Evolutionary conservation across 805 yeast species (phyloP).

Genomic region (Teunomyces panamensis): DNA sequence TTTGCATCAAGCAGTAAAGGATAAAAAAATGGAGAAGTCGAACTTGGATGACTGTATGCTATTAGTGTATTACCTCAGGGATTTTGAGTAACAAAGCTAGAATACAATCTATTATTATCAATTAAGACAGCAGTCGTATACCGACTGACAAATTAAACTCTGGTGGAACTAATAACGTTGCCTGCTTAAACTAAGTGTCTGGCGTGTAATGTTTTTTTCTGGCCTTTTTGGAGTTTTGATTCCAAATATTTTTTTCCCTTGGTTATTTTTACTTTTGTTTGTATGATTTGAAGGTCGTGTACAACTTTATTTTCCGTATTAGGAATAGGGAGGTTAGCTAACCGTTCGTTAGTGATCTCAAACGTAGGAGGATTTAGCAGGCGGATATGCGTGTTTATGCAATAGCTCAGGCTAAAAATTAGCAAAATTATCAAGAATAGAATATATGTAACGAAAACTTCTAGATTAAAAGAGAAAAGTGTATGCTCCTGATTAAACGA

Average conservation of each 20-base stretch:
- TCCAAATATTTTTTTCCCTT: constrained; percentile 1
- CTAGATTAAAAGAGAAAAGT: too few species aligned
- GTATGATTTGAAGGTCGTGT: constrained; percentile 1
- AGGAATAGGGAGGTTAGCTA: constrained; percentile 2
- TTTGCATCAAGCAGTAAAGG: constrained; percentile 1
- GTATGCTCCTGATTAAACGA: background rate
- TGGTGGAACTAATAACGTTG: background rate
- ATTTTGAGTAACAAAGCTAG: background rate
- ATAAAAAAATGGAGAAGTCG: background rate
- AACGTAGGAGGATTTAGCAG: too few species aligned
- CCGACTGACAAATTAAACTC: constrained; percentile 1
- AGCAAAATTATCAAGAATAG: too few species aligned
- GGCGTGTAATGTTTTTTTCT: constrained; percentile 3
- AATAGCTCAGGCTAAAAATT: too few species aligned
- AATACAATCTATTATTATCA: background rate
- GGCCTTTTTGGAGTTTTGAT: constrained; percentile 1
- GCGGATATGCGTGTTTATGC: too few species aligned
- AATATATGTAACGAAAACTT: too few species aligned
- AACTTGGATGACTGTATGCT: background rate
- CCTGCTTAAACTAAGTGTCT: background rate
- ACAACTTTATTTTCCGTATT: background rate
- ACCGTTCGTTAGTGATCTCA: background rate
- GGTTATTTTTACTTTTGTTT: constrained; percentile 2
- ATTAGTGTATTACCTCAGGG: background rate
- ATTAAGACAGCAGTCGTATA: background rate